Base-by-base conservation (phyloP, 2,329 filamentous ascomycete genomes). In the Pseudogymnoascus sp. region DNA sequence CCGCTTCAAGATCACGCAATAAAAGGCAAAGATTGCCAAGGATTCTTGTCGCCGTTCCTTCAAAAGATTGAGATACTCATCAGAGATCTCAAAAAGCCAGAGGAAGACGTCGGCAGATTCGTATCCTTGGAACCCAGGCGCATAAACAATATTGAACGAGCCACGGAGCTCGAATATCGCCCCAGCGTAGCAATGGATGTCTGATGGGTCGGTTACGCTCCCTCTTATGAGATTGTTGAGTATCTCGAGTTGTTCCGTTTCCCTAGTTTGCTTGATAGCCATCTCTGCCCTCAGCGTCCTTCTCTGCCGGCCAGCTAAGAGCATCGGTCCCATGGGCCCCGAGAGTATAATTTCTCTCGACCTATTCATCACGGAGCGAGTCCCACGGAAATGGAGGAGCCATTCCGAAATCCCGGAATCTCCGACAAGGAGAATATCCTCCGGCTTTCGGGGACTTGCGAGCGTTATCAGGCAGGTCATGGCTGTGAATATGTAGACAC, bases 101-200 rank as follows among this genome's bases (percentile, higher is more conserved):
- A 76, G 68, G 62, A 78, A 77, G 1, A 76, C 69, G 62, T 79
- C 77, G 1, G 72, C 69, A 21, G 74, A 68, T 59, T 79, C 77
- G 11, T 73, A 68, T 36, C 65, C 38, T 31, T 62, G 14, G 46
- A 63, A 65, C 59, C 62, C 43, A 49, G 62, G 18, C 4, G 62
- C 66, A 16, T 66, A 68, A 34, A 71, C 64, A 14, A 70, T 66
- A 0, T 68, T 66, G 60, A 75, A 73, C 0, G 72, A 71, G 53
- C 69, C 70, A 18, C 75, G 72, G 5, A 78, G 69, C 43, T 74
- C 71, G 18, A 74, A 67, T 6, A 77, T 69, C 1, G 74, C 73
- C 3, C 67, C 63, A 1, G 67, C 62, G 66, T 76, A 77, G 1
- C 72, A 69, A 1, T 60, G 60, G 7, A 71, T 60, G 14, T 68